Base-by-base conservation (phyloP, 2,329 filamentous ascomycete species). In the Rugonectria rugulosa region DNA sequence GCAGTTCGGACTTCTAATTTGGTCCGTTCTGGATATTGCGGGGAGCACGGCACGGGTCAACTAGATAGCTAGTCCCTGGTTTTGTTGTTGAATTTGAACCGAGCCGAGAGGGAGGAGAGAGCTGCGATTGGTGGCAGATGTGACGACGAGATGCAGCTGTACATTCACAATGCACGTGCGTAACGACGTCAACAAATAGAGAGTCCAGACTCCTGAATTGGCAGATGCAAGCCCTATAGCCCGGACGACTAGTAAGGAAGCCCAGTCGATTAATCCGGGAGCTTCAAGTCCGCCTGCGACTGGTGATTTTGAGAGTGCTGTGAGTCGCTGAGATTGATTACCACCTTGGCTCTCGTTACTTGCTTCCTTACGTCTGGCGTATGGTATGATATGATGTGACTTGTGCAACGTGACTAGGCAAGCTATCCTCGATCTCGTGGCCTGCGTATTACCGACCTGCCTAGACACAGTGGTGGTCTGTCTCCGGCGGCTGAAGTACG, bases 81-180 rank as follows among this genome's bases (percentile, higher is more conserved):
- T n/a, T n/a, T n/a, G 37, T 27, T 21, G 36, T 34, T 56, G 26
- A 46, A 19, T 41, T 37, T 19, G 62, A 63, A 50, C 62, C 56
- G 63, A 62, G 63, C 60, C 58, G 60, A 64, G 63, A 50, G 56
- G 55, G 62, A 66, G 61, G 62, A 42, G 57, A 42, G 54, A 38
- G 44, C 56, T 46, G 58, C 63, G 55, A 68, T 68, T 68, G 65
- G 65, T 44, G 60, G 52, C 57, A 24, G 50, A 37, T 59, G 65
- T 68, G 65, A 68, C 65, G 66, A 56, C 56, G 51, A 34, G 52
- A 36, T 44, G 32, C 51, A 64, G 62, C 56, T 57, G 63, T 65
- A 68, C 65, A 48, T 61, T 47, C 47, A 57, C 51, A 55, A 47
- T 49, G 56, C 65, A 68, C 65, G 65, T 65, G 65, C 53, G 53